A percentile compares a stretch with the other conserved stretches of the same genome.
phyloP scores from a whole-genome alignment of 169 alveolate genomes.

The Ichthyophthirius multifiliis region DNA sequence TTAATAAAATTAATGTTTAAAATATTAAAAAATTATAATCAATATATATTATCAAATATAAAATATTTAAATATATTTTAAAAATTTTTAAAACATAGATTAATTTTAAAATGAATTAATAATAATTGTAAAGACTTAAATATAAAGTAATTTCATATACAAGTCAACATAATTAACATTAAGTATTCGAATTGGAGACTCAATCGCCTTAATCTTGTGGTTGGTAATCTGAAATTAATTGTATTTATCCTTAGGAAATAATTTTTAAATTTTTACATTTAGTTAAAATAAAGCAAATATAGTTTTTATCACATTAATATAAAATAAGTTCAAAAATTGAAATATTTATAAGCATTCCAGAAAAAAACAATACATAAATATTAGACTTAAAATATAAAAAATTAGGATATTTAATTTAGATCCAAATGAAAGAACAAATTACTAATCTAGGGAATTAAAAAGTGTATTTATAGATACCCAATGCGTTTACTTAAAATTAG shows the following conservation, averaged over 20 bases:
- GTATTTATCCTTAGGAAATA: constrained; percentile 85
- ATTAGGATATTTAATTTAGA: constrained; percentile 89
- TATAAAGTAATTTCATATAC: too few relatives aligned
- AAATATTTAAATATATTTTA: too few relatives aligned
- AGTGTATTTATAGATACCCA: constrained; percentile 86
- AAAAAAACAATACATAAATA: constrained; percentile 44
- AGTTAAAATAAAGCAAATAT: constrained; percentile 77
- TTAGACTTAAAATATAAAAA: constrained; percentile 75
- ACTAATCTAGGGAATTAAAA: constrained; percentile 90
- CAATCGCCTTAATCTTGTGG: constrained; percentile 83
- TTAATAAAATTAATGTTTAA: too few relatives aligned
- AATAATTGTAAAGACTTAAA: too few relatives aligned
- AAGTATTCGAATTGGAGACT: constrained; percentile 79
- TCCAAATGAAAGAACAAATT: constrained; percentile 87
- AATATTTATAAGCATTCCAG: constrained; percentile 77
- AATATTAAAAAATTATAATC: too few relatives aligned
- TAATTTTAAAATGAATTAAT: too few relatives aligned
- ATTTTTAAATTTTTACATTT: constrained; percentile 77
- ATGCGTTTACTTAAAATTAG: constrained; percentile 75
- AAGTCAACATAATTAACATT: too few relatives aligned
- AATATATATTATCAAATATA: too few relatives aligned
- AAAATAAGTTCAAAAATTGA: constrained; percentile 86
- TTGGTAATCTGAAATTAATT: constrained; percentile 80
- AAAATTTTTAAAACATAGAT: too few relatives aligned
- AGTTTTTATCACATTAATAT: constrained; percentile 89